Base-by-base conservation (phyloP, 805 yeast genomes). In the Nakazawaea pomicola region DNA sequence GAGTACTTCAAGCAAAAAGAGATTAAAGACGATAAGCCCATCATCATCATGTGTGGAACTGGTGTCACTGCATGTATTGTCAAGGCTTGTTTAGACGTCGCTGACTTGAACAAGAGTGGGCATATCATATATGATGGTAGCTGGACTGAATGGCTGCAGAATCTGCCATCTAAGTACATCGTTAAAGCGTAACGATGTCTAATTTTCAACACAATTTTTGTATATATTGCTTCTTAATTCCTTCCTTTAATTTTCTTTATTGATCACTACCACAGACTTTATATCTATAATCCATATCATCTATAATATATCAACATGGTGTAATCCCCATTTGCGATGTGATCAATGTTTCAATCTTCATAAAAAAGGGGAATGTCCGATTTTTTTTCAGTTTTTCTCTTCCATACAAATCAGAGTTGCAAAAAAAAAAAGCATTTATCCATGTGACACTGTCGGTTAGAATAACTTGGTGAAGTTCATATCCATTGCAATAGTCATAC, bases 1-100 rank as follows among this genome's bases (percentile, higher is more conserved):
- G 54, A 61, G 12, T 57, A 78, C 9, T 72, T 89, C 49, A 54
- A 67, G 7, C 64, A 61, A 31, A 58, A 71, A 30, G 63, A 51
- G 9, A 51, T 69, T 28, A 58, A 57, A 32, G 62, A 54, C 15
- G 60, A 67, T 14, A 81, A 83, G 53, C 90, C 87, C 10, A 78
- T 85, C 15, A 78, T 93, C 37, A 84, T 83, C 29, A 78, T 86
- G 86, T 93, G 99, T 58, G 99, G 98, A 21, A 83, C 97, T 0
- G 99, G 98, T 34, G 97, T 93, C 36, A 82, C 97, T 9, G 98
- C 97, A 1, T 87, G 91, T 48, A 79, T 93, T 30, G 71, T 91
- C 34, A 83, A 85, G 60, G 66, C 83, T 7, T 98, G 95, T 2
- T 57, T 84, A 31, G 80, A 78, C 43, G 54, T 64, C n/a, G 68